Conservation (phyloP, 192 early-diverging fungal genomes). For the Jimgerdemannia lactiflua region DNA sequence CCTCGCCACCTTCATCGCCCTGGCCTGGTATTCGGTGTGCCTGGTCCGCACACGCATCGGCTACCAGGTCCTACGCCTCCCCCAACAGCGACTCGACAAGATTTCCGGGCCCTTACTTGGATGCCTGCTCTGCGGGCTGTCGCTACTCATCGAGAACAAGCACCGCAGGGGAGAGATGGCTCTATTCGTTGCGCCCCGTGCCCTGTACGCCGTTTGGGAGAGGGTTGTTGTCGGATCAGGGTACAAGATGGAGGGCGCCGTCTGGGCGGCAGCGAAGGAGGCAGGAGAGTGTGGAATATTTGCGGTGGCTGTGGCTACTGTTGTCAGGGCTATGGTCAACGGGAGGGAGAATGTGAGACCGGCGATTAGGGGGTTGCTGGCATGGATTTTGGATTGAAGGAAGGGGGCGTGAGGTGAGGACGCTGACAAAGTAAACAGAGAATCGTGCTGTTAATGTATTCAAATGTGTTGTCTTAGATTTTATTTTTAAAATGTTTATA, state of each 20-base stretch:
- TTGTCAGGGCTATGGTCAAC: constrained; percentile 47
- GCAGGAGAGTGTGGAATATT: constrained; percentile 46
- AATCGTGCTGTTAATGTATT: too few relatives aligned
- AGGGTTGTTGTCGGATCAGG: constrained; percentile 20
- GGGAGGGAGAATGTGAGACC: constrained; percentile 46
- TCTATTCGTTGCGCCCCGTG: constrained; percentile 46
- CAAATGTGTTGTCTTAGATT: too few relatives aligned
- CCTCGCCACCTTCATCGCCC: constrained; percentile 49
- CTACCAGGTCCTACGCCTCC: constrained; percentile 27
- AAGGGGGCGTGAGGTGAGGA: neutral
- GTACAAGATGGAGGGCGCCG: constrained; percentile 10
- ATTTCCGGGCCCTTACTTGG: constrained; percentile 48
- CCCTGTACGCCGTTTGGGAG: constrained; percentile 45
- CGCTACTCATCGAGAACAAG: constrained; percentile 61
- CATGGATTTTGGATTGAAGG: constrained; percentile 39
- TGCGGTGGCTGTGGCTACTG: constrained; percentile 45
- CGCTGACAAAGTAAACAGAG: too few relatives aligned
- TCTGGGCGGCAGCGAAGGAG: constrained; percentile 28
- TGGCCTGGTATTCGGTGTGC: constrained; percentile 54
- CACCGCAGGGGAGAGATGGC: constrained; percentile 51
- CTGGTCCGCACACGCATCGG: constrained; percentile 43
- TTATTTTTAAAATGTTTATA: too few relatives aligned
- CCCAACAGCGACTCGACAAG: constrained; percentile 34
- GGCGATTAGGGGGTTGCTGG: constrained; percentile 46
- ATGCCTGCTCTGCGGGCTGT: constrained; percentile 59